Base-by-base conservation (phyloP, 1,284 basidiomycete species). In the Fomitopsis schrenkii region DNA sequence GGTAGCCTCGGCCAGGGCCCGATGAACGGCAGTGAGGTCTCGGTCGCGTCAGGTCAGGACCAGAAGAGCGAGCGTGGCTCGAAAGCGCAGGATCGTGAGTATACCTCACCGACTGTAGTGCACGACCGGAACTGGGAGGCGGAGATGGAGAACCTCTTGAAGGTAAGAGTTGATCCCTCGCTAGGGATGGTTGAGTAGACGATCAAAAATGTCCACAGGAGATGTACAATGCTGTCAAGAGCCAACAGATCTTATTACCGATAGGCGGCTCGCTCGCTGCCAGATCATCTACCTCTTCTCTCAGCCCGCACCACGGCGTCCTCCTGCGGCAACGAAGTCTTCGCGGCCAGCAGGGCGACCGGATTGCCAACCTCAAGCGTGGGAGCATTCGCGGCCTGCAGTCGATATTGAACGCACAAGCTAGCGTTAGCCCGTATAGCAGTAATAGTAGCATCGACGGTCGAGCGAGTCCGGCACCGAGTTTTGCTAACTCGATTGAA, bases 161-260 rank as follows among this genome's bases (percentile, higher is more conserved):
- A 94, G 83, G 93, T 93, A 60, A 48, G 77, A 68, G 30, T 33
- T 44, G 54, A 19, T 14, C 7, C 22, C 58, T 40, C 50, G 58
- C 60, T 58, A 67, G n/a, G 5, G 22, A 8, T 8, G 14, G 38
- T 40, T 19, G 42, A 19, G n/a, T 10, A 19, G 22, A 22, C 15
- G 42, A 6, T 45, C 22, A n/a, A 62, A 53, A 33, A 15, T 53
- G 26, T 57, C 22, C 28, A 54, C 45, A 95, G 90, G 97, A 99
- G 70, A 97, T 99, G 80, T 99, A 96, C 79, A 84, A 83, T 62
- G 89, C 94, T 12, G 89, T 98, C 75, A 95, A 96, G 76, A 83
- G 79, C 52, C 93, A 96, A 66, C 93, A 95, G 68, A 97, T 99
- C 64, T 77, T 97, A 55, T 91, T 97, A 64, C 94, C 95, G 48